Evolutionary conservation across 805 yeast genomes (phyloP), one percentile per base, ranked within the genome.

Genomic region (Clavispora phyllophila): DNA sequence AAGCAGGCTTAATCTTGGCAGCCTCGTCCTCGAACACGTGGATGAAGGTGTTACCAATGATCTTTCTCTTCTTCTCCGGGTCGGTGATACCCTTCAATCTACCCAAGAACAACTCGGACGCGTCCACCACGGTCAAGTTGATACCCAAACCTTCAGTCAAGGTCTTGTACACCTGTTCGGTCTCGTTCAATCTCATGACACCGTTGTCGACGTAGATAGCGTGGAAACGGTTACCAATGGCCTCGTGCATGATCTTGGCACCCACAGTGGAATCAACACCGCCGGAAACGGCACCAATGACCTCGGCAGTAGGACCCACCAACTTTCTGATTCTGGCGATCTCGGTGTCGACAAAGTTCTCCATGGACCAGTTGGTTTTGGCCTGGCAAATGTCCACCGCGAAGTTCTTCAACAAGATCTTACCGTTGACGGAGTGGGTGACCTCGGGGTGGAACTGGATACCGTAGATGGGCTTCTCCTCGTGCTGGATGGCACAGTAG

Each of bases 181-280:
- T 90, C 75, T 93, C 99, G 68, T 93, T 85, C 62, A 82, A 75
- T 73, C 99, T 83, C 86, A 93, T 84, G 62, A 93, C 93, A 69
- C 99, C 99, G 65, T 93, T 93, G 68, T 93, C 99, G 50, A 93
- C 99, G 61, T 88, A 79, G 58, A 93, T 90, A 46, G 99, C 99
- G 61, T 93, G 99, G 85, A 93, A 93, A 66, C 99, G 81, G 60
- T 87, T 93, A 62, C 99, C 99, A 66, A 93, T 93, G 53, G 99
- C 99, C 73, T 87, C 96, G 52, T 88, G 84, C 96, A 93, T 85
- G 63, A 93, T 78, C 76, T 91, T 93, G 52, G 99, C 97, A 53
- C 97, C 99, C 47, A 93, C 99, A 38, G 99, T 93, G 40, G 99
- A 93, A 71, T 93, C 99, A 50, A 93, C 99, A 75, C 99, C 99